Evolutionary conservation across 352 stramenopile species (phyloP).

Genomic region (Pythium brassicae): DNA sequence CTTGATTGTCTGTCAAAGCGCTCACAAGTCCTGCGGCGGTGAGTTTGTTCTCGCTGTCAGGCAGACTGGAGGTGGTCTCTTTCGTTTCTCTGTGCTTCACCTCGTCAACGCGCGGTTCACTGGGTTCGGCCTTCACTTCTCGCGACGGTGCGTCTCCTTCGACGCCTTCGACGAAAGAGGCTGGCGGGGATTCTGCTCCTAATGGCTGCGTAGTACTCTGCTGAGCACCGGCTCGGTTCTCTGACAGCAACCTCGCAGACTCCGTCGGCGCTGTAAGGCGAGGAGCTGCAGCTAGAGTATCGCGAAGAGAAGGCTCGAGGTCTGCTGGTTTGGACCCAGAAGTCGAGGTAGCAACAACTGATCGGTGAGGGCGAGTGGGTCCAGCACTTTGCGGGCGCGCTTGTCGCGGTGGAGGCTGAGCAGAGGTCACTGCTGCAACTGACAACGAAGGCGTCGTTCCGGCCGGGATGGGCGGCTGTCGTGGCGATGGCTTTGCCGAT

Average conservation of each 20-base stretch:
- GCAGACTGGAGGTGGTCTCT: no score
- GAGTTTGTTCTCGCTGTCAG: not conserved
- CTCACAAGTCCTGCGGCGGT: not conserved
- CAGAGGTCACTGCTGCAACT: not conserved
- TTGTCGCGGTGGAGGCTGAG: not conserved
- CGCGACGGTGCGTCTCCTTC: not conserved
- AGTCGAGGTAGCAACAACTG: not conserved
- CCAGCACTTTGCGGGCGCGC: slow-evolving; percentile 14
- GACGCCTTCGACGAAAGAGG: no score
- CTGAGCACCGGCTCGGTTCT: no score
- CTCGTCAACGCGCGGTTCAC: not conserved
- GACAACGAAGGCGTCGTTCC: not conserved
- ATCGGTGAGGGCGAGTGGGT: not conserved
- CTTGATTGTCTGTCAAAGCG: not conserved
- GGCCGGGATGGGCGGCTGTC: not conserved
- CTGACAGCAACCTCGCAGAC: no score
- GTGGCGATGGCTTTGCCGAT: slow-evolving; percentile 10
- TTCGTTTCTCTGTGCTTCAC: not conserved
- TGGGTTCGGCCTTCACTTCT: not conserved
- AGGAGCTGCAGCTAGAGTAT: not conserved
- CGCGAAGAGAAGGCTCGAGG: not conserved
- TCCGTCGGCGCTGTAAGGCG: no score
- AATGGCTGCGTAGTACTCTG: no score
- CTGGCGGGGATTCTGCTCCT: no score
- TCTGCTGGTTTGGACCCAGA: not conserved